phyloP scores from a whole-genome alignment of 2,329 filamentous ascomycete genomes.

The Beauveria rudraprayagi region DNA sequence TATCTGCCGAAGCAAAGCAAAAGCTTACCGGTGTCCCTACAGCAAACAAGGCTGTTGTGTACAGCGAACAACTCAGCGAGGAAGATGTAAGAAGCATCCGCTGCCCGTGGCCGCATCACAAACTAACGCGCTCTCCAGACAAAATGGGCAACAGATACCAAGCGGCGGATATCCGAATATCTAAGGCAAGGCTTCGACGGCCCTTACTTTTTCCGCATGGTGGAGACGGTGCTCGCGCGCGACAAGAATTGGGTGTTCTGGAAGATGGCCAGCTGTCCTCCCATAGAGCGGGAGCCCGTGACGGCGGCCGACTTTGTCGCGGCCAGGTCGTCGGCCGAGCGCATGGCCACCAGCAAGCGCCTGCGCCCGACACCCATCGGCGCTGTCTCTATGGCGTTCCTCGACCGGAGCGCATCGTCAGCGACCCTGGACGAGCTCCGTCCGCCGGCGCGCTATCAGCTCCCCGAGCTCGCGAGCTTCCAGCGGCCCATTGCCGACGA shows the following conservation, averaged over 20 bases:
- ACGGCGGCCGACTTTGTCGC: slow-evolving; percentile 59
- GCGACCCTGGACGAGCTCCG: slow-evolving; percentile 60
- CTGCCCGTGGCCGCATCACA: too few relatives aligned
- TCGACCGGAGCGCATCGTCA: slow-evolving; percentile 45
- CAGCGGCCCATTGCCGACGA: slow-evolving; percentile 66
- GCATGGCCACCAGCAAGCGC: slow-evolving; percentile 62
- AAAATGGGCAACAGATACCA: slow-evolving; percentile 77
- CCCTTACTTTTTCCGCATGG: slow-evolving; percentile 91
- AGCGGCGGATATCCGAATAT: slow-evolving; percentile 71
- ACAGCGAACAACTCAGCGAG: slow-evolving; percentile 67
- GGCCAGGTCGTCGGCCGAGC: slow-evolving; percentile 58
- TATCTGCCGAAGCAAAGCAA: slow-evolving; percentile 74
- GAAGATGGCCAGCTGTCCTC: slow-evolving; percentile 91
- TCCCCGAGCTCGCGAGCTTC: slow-evolving; percentile 65
- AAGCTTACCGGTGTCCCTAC: slow-evolving; percentile 59
- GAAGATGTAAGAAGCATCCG: slow-evolving; percentile 58
- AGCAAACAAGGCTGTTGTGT: slow-evolving; percentile 82
- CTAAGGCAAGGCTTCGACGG: slow-evolving; percentile 74
- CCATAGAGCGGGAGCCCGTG: slow-evolving; percentile 71
- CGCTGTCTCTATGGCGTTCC: slow-evolving; percentile 68
- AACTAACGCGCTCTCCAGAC: slow-evolving; percentile 39
- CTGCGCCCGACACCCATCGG: slow-evolving; percentile 62
- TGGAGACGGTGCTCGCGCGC: slow-evolving; percentile 87
- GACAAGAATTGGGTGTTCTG: slow-evolving; percentile 99
- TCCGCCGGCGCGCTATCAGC: slow-evolving; percentile 51